These are phyloP conservation scores for Austropuccinia psidii DNA, from an alignment of 1,284 basidiomycete species.

Conservation along the genomic window DNA sequence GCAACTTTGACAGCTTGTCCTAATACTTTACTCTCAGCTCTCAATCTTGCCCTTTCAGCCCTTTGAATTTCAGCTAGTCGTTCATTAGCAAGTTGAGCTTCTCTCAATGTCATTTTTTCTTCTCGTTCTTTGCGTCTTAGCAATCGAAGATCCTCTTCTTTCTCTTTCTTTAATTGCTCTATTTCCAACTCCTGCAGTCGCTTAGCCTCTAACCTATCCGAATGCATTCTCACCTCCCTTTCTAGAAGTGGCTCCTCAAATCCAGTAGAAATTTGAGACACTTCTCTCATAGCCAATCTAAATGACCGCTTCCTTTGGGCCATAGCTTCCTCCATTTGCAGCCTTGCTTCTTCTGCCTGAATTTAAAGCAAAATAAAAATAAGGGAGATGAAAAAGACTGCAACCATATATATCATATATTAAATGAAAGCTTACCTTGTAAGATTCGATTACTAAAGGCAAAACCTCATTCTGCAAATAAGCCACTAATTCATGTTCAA, in stretches of 20 bases:
- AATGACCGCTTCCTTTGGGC: slow-evolving; percentile 28
- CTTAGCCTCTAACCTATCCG: slow-evolving; percentile 31
- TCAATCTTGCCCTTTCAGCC: slow-evolving; percentile 19
- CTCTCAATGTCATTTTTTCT: background rate
- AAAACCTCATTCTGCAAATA: slow-evolving; percentile 15
- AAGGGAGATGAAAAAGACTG: background rate
- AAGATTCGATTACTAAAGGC: background rate
- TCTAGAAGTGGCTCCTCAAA: background rate
- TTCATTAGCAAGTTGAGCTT: slow-evolving; percentile 18
- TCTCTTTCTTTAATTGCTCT: slow-evolving; percentile 2
- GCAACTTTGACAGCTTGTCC: slow-evolving; percentile 27
- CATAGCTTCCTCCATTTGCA: slow-evolving; percentile 26
- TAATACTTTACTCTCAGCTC: slow-evolving; percentile 21
- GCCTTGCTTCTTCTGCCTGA: slow-evolving; percentile 18
- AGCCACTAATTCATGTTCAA: slow-evolving; percentile 5
- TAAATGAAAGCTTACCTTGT: slow-evolving; percentile 10
- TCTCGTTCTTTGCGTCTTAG: slow-evolving; percentile 23
- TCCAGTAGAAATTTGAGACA: background rate
- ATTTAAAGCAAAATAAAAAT: background rate
- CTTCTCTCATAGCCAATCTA: slow-evolving; percentile 22
- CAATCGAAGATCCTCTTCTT: slow-evolving; percentile 32
- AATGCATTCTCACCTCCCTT: slow-evolving; percentile 26
- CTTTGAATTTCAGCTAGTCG: slow-evolving; percentile 16
- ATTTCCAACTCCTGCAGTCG: slow-evolving; percentile 15
- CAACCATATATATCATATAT: background rate